Base-by-base conservation (phyloP, 176 grass and related monocot species). In the Areca catechu region DNA sequence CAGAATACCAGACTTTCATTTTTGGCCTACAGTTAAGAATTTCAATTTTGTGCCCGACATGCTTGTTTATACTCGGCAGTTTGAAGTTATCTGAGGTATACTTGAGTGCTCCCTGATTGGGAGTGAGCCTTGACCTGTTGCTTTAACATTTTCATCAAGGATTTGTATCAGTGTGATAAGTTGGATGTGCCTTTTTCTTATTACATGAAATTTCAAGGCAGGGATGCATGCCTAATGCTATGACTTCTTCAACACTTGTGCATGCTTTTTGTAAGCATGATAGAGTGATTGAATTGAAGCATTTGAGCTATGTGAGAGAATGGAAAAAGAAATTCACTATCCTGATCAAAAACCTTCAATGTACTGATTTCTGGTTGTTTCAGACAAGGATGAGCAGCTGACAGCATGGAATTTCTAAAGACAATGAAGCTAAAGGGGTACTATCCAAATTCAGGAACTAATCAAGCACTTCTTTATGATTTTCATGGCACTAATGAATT, bases 121-220 rank as follows among this genome's bases (percentile, higher is more conserved):
- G 86, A 0, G 58, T 96, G 55, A 59, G 69, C 0, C 19, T 91
- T 6, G 92, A 97, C 86, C 3, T 88, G 80, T 62, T 88, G 71
- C 64, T 82, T 97, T 61, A 97, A 97, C 54, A 97, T 91, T 69
- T 79, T 97, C 34, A 75, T 91, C 57, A 91, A 82, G 65, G 83
- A 75, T 5, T 67, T 88, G 58, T 91, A 80, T 49, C 83, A 91
- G 12, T 77, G 72, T 1, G 68, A 69, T 1, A 83, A 79, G 55
- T 74, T 91, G 51, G 62, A 73, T 55, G 77, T 48, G 86, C 86
- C 5, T 34, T 77, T 12, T 84, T 78, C 16, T 68, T 97, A 72
- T 25, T 88, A 20, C 65, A 80, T 58, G 92, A 91, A 82, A 85
- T 97, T 71, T 81, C 75, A 4, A 91, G 91, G 68, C 92, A 88